Evolutionary conservation across 768 basidiomycete species (phyloP), one percentile per base, ranked within the genome.

Genomic region (Dendrothele bispora): DNA sequence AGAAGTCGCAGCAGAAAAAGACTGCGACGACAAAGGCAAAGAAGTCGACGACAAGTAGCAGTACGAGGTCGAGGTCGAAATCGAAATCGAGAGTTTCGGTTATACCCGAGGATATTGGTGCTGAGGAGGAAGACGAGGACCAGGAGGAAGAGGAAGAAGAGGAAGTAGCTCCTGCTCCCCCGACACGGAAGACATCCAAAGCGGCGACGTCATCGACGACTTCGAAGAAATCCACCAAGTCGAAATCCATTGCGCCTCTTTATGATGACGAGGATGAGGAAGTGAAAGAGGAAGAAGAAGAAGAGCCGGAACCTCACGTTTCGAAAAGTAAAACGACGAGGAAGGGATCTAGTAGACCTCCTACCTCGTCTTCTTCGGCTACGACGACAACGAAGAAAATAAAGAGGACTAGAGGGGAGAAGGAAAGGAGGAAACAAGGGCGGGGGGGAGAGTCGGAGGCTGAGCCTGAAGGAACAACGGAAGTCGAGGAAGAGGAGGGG

Each of bases 231-330:
- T 38, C 46, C 42, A 36, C 50, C 35, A 44, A 43, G 27, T 29
- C 44, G 38, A 54, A 41, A 49, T 48, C 44, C 48, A 58, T 43
- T 44, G 52, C 50, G 50, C 50, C 26, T 38, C 50, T 21, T 10
- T 28, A 47, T 34, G 50, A 50, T 40, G 24, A 24, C 10, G 51
- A 51, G 17, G 42, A 40, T 24, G 40, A 49, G 18, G 39, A 38
- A 30, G 51, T 46, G 8, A 18, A 41, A 17, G 56, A 60, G 24
- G 53, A 60, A 22, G 57, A 53, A 5, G 55, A 54, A 7, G 60
- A 38, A 17, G 38, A 39, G 28, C 46, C 38, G 10, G 38, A 38
- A 38, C 35, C 45, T 38, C 21, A 15, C 7, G 24, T 17, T 10
- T 5, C 45, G 21, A 20, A n/a, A n/a, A n/a, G n/a, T n/a, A n/a